Evolutionary conservation across 306 rosid genomes (phyloP), one percentile per base, ranked within the genome.

Genomic region (Lathyrus oleraceus): DNA sequence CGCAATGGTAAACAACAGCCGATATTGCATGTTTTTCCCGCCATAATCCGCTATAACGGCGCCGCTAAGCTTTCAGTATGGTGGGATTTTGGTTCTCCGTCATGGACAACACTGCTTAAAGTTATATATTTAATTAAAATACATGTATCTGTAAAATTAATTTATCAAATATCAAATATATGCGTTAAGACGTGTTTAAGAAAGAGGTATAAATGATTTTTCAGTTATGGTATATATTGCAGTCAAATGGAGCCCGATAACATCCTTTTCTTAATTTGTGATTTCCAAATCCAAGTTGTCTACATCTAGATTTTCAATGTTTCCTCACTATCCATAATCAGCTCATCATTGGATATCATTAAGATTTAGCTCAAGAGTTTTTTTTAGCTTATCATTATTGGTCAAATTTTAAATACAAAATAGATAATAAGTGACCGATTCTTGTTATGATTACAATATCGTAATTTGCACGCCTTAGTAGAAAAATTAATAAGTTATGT

Each of bases 371-470:
- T 10, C 44, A 40, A 9, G 14, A 40, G 44, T 40, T 40, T 40
- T 8, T 8, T 40, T 11, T 10, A 10, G 44, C 5, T 40, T 40
- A 40, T 40, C 45, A 9, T 40, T 9, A 9, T 10, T 40, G 4
- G 12, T 10, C 14, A 12, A 40, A 40, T 40, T 40, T 40, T 40
- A 12, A 69, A 35, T 35, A 7, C 39, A 35, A 6, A 35, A 35
- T 1, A 35, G 39, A 7, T 35, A 35, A 35, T 35, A 7, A 53
- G 13, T 45, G 51, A 9, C 25, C 45, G 43, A 61, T 14, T 51
- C 36, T 65, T 59, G 61, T 23, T 19, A 64, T 23, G 61, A 58
- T 48, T 54, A 16, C 30, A 25, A 66, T 20, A 20, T 80, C 36
- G 10, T 10, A 65, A 58, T 49, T 39, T 65, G 42, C 38, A 57